A percentile compares a stretch with the other conserved stretches of the same genome.
Evolutionary conservation across 352 stramenopile species (phyloP).

Genomic region (Sclerospora graminicola): DNA sequence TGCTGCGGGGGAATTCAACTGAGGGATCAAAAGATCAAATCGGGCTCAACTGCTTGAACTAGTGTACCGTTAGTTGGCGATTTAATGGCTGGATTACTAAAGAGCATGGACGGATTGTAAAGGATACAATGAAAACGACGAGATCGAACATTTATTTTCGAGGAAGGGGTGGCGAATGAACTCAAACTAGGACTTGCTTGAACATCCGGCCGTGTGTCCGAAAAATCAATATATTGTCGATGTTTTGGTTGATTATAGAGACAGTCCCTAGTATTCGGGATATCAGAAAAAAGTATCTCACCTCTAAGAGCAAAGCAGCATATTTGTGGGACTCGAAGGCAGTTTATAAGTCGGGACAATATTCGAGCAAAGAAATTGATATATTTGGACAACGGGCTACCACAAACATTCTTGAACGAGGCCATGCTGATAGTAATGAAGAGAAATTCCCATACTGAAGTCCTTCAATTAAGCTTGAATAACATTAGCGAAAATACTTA

Average conservation of each 20-base stretch:
- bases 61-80: constrained; percentile 43
- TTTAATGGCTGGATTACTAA: constrained; percentile 72
- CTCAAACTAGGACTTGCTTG: constrained; percentile 37
- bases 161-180: constrained; percentile 29
- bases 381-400: too few species aligned
- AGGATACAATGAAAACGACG: constrained; percentile 24
- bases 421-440: constrained; percentile 62
- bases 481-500: too few species aligned
- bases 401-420: constrained; percentile 46
- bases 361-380: constrained; percentile 40
- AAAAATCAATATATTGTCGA: constrained; percentile 70
- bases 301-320: constrained; percentile 48
- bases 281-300: constrained; percentile 63
- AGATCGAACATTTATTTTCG: constrained; percentile 13
- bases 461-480: too few species aligned
- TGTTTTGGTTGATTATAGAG: too few species aligned
- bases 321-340: constrained; percentile 48
- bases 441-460: too few species aligned
- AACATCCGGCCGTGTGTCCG: constrained; percentile 37
- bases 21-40: constrained; percentile 33
- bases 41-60: constrained; percentile 31
- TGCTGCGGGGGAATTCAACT: constrained; percentile 52
- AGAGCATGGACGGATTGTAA: constrained; percentile 45
- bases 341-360: constrained; percentile 33
- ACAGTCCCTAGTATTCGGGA: constrained; percentile 52